phyloP scores from a whole-genome alignment of 2,329 filamentous ascomycete genomes.

The Fusarium pseudonygamai region DNA sequence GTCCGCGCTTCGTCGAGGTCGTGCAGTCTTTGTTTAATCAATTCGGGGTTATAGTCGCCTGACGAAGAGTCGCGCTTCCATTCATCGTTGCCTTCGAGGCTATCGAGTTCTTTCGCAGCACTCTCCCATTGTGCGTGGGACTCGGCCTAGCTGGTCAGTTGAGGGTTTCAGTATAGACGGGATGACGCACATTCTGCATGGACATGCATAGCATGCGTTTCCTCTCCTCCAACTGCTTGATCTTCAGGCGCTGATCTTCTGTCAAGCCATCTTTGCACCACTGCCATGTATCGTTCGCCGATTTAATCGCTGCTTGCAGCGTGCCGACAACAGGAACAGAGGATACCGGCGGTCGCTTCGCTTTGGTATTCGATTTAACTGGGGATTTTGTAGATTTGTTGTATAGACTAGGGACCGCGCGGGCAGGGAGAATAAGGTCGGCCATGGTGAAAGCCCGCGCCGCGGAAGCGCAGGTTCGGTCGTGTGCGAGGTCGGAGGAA shows the following conservation, averaged over 20 bases:
- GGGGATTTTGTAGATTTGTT: constrained; percentile 23
- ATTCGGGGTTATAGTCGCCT: constrained; percentile 75
- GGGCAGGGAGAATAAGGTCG: constrained; percentile 43
- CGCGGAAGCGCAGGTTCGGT: constrained; percentile 19
- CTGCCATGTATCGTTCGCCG: constrained; percentile 54
- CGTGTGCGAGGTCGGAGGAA: not conserved
- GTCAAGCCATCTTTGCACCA: constrained; percentile 64
- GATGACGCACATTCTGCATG: constrained; percentile 69
- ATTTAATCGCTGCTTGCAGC: constrained; percentile 49
- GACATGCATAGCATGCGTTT: constrained; percentile 70
- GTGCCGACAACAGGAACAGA: constrained; percentile 37
- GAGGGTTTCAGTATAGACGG: not conserved
- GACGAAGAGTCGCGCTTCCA: constrained; percentile 77
- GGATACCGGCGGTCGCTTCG: constrained; percentile 30
- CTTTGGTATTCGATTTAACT: constrained; percentile 39
- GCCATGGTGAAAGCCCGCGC: constrained; percentile 36
- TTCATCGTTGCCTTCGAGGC: constrained; percentile 78
- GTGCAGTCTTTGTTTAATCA: constrained; percentile 75
- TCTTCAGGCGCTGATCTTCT: constrained; percentile 59
- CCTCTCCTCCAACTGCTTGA: constrained; percentile 62
- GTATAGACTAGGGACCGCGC: constrained; percentile 35
- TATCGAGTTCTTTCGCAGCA: constrained; percentile 80
- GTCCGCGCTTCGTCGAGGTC: constrained; percentile 79
- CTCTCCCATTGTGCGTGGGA: constrained; percentile 77
- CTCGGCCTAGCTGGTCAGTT: constrained; percentile 63